Evolutionary conservation across 306 rosid genomes (phyloP).

Genomic region (Acacia acuminata): DNA sequence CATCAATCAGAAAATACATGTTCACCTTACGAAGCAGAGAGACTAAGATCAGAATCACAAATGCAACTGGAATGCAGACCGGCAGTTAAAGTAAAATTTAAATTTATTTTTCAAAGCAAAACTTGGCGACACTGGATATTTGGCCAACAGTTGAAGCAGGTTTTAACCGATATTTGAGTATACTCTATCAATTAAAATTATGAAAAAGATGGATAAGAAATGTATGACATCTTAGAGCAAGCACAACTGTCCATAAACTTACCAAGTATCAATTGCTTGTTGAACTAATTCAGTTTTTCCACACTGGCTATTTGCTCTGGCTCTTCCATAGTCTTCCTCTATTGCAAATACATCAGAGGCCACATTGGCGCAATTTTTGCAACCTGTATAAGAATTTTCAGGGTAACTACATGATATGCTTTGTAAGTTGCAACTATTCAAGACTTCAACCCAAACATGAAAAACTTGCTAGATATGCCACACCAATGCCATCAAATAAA

Average conservation of each 20-base stretch:
- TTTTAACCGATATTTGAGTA: background rate
- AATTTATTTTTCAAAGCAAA: slow-evolving; percentile 3
- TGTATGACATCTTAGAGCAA: background rate
- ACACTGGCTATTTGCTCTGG: slow-evolving; percentile 73
- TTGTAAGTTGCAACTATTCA: background rate
- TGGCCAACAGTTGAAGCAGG: background rate
- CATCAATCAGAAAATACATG: background rate
- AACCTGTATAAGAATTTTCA: slow-evolving; percentile 54
- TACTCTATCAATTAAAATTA: background rate
- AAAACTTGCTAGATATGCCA: slow-evolving; percentile 11
- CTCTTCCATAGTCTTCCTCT: slow-evolving; percentile 95
- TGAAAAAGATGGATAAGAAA: slow-evolving; percentile 2
- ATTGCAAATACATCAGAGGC: slow-evolving; percentile 75
- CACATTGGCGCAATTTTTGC: slow-evolving; percentile 90
- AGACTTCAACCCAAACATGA: slow-evolving; percentile 1
- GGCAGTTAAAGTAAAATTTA: background rate
- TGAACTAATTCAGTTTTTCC: slow-evolving; percentile 60
- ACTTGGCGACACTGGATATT: background rate
- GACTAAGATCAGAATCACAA: background rate
- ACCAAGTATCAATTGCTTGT: slow-evolving; percentile 94
- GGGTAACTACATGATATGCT: background rate
- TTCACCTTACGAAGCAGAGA: background rate
- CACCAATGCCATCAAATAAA: slow-evolving; percentile 16
- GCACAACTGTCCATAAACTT: slow-evolving; percentile 15
- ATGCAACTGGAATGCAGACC: background rate